Percentiles rank a stretch among this genome's conserved stretches.
phyloP scores from a whole-genome alignment of 2,329 filamentous ascomycete genomes.

The Colletotrichum musicola region DNA sequence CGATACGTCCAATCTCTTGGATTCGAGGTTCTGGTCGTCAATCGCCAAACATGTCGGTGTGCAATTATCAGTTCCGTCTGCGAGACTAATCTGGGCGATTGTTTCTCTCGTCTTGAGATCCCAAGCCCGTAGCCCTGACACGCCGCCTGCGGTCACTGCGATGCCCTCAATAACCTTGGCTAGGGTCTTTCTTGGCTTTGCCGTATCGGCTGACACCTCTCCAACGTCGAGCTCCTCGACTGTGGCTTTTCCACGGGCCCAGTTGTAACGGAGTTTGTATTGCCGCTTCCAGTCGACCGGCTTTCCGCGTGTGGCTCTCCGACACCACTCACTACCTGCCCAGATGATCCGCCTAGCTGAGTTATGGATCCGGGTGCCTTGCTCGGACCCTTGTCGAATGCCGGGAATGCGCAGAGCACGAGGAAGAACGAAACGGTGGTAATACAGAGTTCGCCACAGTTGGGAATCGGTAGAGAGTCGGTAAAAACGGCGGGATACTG shows the following conservation, averaged over 20 bases:
- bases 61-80: constrained; percentile 40
- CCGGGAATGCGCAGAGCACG: constrained; percentile 82
- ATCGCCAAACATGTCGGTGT: constrained; percentile 75
- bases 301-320: constrained; percentile 66
- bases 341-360: constrained; percentile 58
- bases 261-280: constrained; percentile 91
- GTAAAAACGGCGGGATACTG: constrained; percentile 82
- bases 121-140: constrained; percentile 83
- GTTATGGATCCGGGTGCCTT: constrained; percentile 57
- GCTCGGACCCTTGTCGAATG: constrained; percentile 57
- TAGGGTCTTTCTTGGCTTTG: constrained; percentile 68
- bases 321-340: constrained; percentile 56
- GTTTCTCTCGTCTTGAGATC: constrained; percentile 73
- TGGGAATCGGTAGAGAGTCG: constrained; percentile 83
- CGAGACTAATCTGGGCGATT: constrained; percentile 63
- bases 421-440: constrained; percentile 86
- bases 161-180: constrained; percentile 83
- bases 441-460: constrained; percentile 92
- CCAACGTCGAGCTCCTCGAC: constrained; percentile 80
- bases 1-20: constrained; percentile 67
- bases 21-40: constrained; percentile 62
- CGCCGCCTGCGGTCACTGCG: constrained; percentile 80
- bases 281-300: constrained; percentile 86
- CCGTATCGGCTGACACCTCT: constrained; percentile 49
- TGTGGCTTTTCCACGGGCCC: constrained; percentile 84